Percentiles rank a stretch among this genome's conserved stretches.
These are phyloP conservation scores for Suillus luteus DNA, from an alignment of 768 basidiomycete species.

Conservation along the genomic window DNA sequence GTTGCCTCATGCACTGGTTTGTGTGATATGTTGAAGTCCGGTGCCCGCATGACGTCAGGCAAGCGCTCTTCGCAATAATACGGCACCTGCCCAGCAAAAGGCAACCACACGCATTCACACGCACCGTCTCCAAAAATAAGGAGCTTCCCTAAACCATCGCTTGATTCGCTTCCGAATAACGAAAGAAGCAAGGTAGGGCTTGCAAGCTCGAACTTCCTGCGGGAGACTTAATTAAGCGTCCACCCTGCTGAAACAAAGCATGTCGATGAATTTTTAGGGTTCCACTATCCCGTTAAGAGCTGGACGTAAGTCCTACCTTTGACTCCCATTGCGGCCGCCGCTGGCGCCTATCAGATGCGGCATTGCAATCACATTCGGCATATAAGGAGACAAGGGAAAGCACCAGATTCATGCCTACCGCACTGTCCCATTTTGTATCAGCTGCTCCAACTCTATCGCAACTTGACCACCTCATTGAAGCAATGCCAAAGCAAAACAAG, in stretches of 20 bases:
- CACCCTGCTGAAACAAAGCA: neutral
- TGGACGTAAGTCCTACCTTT: neutral
- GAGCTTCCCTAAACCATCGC: neutral
- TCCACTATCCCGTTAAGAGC: neutral
- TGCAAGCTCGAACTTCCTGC: neutral
- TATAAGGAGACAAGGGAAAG: neutral
- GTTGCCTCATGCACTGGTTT: neutral
- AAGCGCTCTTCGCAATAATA: neutral
- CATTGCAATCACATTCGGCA: no score
- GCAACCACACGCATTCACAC: neutral
- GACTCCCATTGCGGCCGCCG: neutral
- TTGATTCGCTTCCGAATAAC: neutral
- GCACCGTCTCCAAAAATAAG: neutral
- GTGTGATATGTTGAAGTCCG: neutral
- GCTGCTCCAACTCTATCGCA: neutral
- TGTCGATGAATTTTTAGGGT: neutral
- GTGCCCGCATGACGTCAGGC: neutral
- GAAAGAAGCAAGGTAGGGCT: neutral
- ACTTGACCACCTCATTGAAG: neutral
- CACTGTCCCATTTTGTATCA: neutral
- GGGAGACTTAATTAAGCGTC: neutral
- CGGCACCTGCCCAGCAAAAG: neutral
- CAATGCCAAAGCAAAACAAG: slow-evolving; percentile 18
- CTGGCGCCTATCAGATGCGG: neutral
- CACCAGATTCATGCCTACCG: neutral